Evolutionary conservation across 2,329 filamentous ascomycete species (phyloP), one percentile per base, ranked within the genome.

Genomic region (Xylaria arbuscula): DNA sequence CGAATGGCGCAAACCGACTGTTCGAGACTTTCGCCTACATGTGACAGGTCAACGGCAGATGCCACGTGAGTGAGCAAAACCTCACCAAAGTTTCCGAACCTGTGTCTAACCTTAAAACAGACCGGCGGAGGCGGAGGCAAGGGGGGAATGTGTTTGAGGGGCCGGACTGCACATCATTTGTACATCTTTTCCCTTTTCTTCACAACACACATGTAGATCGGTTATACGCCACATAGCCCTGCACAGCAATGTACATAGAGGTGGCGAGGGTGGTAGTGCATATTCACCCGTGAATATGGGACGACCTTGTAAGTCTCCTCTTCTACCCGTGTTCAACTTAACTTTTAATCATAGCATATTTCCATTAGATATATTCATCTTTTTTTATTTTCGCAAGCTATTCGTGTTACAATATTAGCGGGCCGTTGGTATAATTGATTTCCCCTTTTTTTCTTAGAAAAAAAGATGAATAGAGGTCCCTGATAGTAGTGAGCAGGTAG

Each of bases 81-180:
- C 36, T 28, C 38, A 22, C 55, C 55, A n/a, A 19, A 19, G 28
- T 55, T 51, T 28, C 48, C 22, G 53, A 45, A 48, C 47, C 24
- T 5, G 60, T 51, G 54, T 56, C 34, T 34, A 19, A 51, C 54
- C 50, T 66, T 68, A 66, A 70, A 70, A 70, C 66, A 24, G 68
- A 70, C 68, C 63, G 55, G 54, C 68, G 53, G 28, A 42, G 17
- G 34, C 32, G 34, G 34, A 10, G 17, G 51, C 53, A 65, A 62
- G 47, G 53, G 40, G 50, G 45, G 22, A 32, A 42, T 60, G 47
- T 63, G 53, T n/a, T 32, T 34, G 64, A 4, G 13, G 22, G 13
- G 10, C 24, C 32, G 36, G 51, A 58, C 40, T 60, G 66, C 62
- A 68, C 32, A 66, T 66, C 62, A 68, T 62, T 32, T 59, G 47